These are phyloP conservation scores for Fulvia fulva DNA, from an alignment of 2,329 filamentous ascomycete species.

Conservation along the genomic window DNA sequence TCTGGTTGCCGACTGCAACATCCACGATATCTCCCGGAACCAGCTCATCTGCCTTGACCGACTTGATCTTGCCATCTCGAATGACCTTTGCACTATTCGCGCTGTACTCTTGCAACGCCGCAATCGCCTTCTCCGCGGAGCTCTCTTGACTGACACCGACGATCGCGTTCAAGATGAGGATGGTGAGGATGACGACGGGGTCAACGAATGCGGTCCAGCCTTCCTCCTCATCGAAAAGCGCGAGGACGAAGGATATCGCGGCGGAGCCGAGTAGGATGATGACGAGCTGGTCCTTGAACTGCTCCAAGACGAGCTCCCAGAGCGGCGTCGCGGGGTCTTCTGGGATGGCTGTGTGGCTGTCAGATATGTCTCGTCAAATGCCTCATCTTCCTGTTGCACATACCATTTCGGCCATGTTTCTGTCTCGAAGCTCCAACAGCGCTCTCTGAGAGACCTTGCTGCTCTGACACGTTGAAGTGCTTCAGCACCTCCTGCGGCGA, in stretches of 20 bases:
- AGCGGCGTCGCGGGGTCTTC: conserved; percentile 95
- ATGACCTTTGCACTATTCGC: conserved; percentile 95
- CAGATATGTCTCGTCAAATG: conserved; percentile 5
- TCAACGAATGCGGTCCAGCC: conserved; percentile 98
- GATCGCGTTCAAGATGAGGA: conserved; percentile 91
- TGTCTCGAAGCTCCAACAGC: conserved; percentile 28
- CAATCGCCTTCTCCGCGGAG: conserved; percentile 97
- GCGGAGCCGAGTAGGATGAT: conserved; percentile 91
- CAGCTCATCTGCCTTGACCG: conserved; percentile 92
- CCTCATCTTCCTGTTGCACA: background rate
- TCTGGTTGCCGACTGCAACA: conserved; percentile 83
- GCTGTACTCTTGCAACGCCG: conserved; percentile 96
- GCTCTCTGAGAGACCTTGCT: conserved; percentile 31
- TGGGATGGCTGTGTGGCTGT: conserved; percentile 54
- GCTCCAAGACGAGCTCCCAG: conserved; percentile 94
- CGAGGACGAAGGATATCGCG: conserved; percentile 86
- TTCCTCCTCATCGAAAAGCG: conserved; percentile 86
- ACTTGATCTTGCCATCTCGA: conserved; percentile 73
- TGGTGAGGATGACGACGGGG: conserved; percentile 91
- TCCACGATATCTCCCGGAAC: conserved; percentile 92
- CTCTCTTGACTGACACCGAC: conserved; percentile 98
- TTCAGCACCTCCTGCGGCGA: conserved; percentile 34
- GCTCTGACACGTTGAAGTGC: conserved; percentile 35
- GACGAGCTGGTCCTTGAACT: conserved; percentile 98
- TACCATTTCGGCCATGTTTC: conserved; percentile 38